phyloP scores from a whole-genome alignment of 1,139 yeast genomes.

The Suhomyces terraborum region DNA sequence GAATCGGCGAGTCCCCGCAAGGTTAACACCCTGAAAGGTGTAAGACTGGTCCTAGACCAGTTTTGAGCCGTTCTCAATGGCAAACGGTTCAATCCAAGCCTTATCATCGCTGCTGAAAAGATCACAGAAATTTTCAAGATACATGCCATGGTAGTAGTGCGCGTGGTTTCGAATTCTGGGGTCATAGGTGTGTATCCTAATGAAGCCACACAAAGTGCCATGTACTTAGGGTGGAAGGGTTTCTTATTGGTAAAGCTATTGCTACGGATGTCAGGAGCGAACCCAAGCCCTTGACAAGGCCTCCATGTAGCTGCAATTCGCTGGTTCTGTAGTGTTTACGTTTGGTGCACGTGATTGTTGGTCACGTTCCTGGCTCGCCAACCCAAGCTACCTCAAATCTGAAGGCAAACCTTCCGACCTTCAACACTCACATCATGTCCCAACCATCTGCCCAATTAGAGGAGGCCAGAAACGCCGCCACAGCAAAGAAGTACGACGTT shows the following conservation, averaged over 20 bases:
- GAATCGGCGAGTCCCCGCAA: conserved; percentile 21
- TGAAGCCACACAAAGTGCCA: background rate
- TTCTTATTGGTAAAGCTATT: too few species aligned
- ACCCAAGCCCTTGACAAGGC: too few species aligned
- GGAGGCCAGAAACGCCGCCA: conserved; percentile 59
- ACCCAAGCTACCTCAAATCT: background rate
- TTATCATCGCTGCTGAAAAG: conserved; percentile 1
- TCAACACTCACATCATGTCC: conserved; percentile 18
- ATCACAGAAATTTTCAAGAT: background rate
- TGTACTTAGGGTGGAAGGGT: background rate
- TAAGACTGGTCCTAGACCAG: background rate
- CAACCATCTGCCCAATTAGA: conserved; percentile 39
- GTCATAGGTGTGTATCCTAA: background rate
- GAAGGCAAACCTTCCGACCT: conserved; percentile 18
- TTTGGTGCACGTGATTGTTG: background rate
- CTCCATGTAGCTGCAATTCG: too few species aligned
- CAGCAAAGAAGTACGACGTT: conserved; percentile 45
- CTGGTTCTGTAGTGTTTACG: too few species aligned
- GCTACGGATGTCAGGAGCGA: too few species aligned
- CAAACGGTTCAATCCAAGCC: conserved; percentile 7
- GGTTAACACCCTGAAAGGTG: background rate
- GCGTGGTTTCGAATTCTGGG: background rate
- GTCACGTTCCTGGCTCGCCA: conserved; percentile 1
- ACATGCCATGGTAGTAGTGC: background rate
- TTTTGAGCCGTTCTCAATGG: background rate